Evolutionary conservation across 176 grass and related monocot species (phyloP).

Genomic region (Triticum monococcum): DNA sequence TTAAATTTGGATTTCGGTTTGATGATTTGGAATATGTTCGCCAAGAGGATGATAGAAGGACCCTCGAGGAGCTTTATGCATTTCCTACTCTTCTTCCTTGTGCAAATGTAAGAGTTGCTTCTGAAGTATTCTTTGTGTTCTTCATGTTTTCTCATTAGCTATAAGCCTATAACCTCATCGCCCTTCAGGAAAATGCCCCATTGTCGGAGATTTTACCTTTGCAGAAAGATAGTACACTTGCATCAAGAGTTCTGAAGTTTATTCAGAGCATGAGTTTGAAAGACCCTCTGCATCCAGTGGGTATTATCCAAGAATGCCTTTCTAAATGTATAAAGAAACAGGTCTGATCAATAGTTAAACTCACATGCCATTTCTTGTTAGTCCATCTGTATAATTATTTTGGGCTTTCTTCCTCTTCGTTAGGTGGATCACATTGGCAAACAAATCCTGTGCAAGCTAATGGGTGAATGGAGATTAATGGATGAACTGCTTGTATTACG

Average conservation of each 20-base stretch:
- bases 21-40: too few relatives aligned
- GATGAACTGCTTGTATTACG: constrained; percentile 88
- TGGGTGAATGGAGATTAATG: constrained; percentile 95
- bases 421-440: constrained; percentile 91
- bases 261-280: constrained; percentile 66
- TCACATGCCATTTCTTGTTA: constrained; percentile 25
- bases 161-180: neutral
- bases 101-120: too few relatives aligned
- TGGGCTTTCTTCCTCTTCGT: constrained; percentile 10
- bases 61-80: too few relatives aligned
- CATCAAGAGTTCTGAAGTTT: constrained; percentile 79
- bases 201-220: constrained; percentile 82
- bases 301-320: constrained; percentile 91
- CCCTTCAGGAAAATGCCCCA: constrained; percentile 57
- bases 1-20: too few relatives aligned
- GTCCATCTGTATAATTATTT: constrained; percentile 3
- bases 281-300: constrained; percentile 67
- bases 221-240: constrained; percentile 83
- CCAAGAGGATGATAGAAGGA: too few relatives aligned
- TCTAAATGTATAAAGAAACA: constrained; percentile 77
- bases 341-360: constrained; percentile 42
- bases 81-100: too few relatives aligned
- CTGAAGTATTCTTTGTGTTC: too few relatives aligned
- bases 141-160: too few relatives aligned
- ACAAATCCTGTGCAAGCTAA: constrained; percentile 75